Base-by-base conservation (phyloP, 352 stramenopile genomes). In the Globisporangium barbulae region DNA sequence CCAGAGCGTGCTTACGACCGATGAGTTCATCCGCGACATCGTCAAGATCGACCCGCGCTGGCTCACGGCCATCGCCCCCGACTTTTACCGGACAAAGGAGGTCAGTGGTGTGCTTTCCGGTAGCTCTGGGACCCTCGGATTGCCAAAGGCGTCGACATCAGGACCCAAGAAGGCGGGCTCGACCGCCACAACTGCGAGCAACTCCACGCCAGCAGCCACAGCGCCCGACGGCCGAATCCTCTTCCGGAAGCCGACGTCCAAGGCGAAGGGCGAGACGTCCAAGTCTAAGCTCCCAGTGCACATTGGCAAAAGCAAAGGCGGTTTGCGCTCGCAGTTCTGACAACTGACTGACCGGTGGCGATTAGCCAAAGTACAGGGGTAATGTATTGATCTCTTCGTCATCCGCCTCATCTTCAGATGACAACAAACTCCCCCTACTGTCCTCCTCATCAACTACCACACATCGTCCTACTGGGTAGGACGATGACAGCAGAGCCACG, bases 1-100 rank as follows among this genome's bases (percentile, higher is more conserved):
- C 68, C 96, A 99, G 74, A 96, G 99, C 47, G 97, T 99, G 28
- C 90, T 98, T 50, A 99, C 98, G 1, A 98, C 89, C 0, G 97
- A 99, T 61, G 97, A 99, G 73, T 98, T 92, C 61, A 84, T 96
- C 28, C 81, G 83, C 10, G 79, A 90, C 47, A 78, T 91, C 41
- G 79, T 71, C 13, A 83, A 65, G 53, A 90, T 94, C 49, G 79
- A 94, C 25, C 85, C 85, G 7, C 79, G 85, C 31, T 94, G 85
- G 85, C 72, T 94, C 30, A 70, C 91, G 17, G 67, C 68, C 31
- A 70, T 85, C 1, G 81, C 83, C 1, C 85, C 85, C 1, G 81
- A 91, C 63, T 91, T 92, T 56, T 94, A 92, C 54, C 73, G 70
- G 13, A 80, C 83, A 6, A 86, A 81, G 45, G 85, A 94, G 9